A percentile compares a stretch with the other conserved stretches of the same genome.
phyloP scores from a whole-genome alignment of 208 protist species.

The Phytomonas sp. region DNA sequence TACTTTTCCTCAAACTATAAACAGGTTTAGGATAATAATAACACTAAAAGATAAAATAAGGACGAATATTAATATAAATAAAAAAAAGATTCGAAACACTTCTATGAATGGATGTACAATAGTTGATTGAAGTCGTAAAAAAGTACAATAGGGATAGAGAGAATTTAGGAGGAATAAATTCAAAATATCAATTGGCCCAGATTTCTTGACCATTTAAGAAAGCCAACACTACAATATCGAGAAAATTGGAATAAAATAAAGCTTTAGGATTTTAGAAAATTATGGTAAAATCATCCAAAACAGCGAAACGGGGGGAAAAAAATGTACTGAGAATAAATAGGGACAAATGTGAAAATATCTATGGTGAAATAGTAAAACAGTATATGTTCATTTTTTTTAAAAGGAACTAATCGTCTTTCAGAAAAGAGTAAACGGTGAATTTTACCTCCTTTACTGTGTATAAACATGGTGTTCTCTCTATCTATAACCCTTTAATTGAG shows the following conservation, averaged over 20 bases:
- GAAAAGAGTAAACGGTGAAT: background rate
- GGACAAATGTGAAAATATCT: slow-evolving; percentile 11
- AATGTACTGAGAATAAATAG: background rate
- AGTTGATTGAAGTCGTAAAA: background rate
- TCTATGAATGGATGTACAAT: slow-evolving; percentile 6
- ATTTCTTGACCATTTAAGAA: background rate
- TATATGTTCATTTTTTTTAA: slow-evolving; percentile 7
- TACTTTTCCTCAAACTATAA: background rate
- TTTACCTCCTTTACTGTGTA: background rate
- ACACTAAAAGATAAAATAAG: slow-evolving; percentile 2
- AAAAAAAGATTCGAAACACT: slow-evolving; percentile 2
- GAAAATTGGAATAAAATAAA: slow-evolving; percentile 5
- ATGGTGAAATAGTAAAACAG: slow-evolving; percentile 10
- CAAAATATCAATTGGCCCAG: background rate
- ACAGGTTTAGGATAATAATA: slow-evolving; percentile 1
- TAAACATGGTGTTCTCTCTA: background rate
- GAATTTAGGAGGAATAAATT: slow-evolving; percentile 5
- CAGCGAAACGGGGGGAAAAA: background rate
- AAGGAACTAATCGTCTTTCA: background rate
- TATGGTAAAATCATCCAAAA: background rate
- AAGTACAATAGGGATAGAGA: slow-evolving; percentile 3
- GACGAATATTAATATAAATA: slow-evolving; percentile 8
- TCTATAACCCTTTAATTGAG: background rate
- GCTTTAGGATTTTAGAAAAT: slow-evolving; percentile 2
- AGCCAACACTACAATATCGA: background rate